Base-by-base conservation (phyloP, 1,284 basidiomycete genomes). In the Papiliotrema fonsecae region DNA sequence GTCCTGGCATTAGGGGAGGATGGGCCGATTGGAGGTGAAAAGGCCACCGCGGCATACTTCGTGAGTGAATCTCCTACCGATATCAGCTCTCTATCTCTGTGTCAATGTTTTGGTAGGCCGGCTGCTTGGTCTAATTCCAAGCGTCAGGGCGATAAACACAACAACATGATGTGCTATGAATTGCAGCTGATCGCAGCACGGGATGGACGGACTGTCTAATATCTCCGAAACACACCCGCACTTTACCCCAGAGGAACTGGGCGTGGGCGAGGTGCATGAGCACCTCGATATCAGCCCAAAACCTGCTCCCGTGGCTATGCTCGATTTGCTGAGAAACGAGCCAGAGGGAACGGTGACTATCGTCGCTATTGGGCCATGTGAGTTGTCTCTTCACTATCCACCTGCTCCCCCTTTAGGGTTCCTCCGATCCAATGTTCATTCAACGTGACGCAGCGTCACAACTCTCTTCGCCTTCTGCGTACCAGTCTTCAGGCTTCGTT, bases 11-110 rank as follows among this genome's bases (percentile, higher is more conserved):
- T 78, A 42, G 91, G 90, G 4, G 78, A 82, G 36, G 72, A 76
- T n/a, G 77, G 77, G 0, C 94, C 94, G 4, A 76, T 96, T 2
- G 78, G 82, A 42, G 92, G 92, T 3, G 80, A 82, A 24, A 70
- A 82, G 28, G 85, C 88, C 59, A 84, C 81, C 47, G 93, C 94
- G 11, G 81, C 86, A 55, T 96, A 93, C 69, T 94, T 97, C 52
- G 70, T 72, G 63, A 59, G 72, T 67, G n/a, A n/a, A n/a, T n/a
- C n/a, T n/a, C n/a, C n/a, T n/a, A n/a, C n/a, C n/a, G n/a, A n/a
- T n/a, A n/a, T n/a, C n/a, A n/a, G n/a, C n/a, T n/a, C n/a, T n/a
- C n/a, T n/a, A n/a, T n/a, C n/a, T n/a, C n/a, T n/a, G n/a, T n/a
- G n/a, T n/a, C n/a, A n/a, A n/a, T n/a, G n/a, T n/a, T n/a, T n/a